Evolutionary conservation across 257 asterid genomes (phyloP), one percentile per base, ranked within the genome.

Genomic region (Salvia hispanica): DNA sequence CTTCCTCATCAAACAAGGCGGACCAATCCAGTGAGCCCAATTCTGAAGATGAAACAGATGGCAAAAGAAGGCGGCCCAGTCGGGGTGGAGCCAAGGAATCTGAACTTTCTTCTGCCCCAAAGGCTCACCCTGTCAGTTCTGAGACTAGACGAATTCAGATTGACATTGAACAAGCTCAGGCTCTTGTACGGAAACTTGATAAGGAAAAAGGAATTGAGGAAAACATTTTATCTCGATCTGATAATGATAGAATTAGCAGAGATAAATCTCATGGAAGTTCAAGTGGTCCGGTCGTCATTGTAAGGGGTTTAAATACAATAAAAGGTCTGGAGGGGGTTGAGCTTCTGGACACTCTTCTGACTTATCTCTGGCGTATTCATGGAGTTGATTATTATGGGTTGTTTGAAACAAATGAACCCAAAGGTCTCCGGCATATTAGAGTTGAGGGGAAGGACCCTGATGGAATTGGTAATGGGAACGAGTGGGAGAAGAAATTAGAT

Each of bases 291-390:
- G 95, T 91, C 58, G 75, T 91, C 62, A 94, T 94, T 15, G 67
- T 94, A 54, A 85, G 96, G 14, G 99, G 99, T 63, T 81, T 80
- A 70, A 83, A 76, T 72, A 70, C 96, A 34, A 76, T 91, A 16
- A 94, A 87, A 77, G 99, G 99, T 69, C 95, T 94, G 8, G 99
- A 94, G 78, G 99, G 99, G 54, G 73, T 78, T 62, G 99, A 94
- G 79, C 91, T 94, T 63, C 85, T 94, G 36, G 99, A 94, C 82
- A 91, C 96, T 7, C 91, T 90, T 72, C 78, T 91, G 58, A 91
- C 97, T 46, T 94, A 94, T 71, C 95, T 94, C 58, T 94, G 99
- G 99, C 96, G 99, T 58, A 83, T 94, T 81, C 99, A 94, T 76
- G 97, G 97, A 51, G 83, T 94, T 37, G 95, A 94, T 82, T 94